A percentile compares a stretch with the other conserved stretches of the same genome.
These are phyloP conservation scores for Talaromyces adpressus DNA, from an alignment of 495 filamentous ascomycete genomes.

Conservation along the genomic window DNA sequence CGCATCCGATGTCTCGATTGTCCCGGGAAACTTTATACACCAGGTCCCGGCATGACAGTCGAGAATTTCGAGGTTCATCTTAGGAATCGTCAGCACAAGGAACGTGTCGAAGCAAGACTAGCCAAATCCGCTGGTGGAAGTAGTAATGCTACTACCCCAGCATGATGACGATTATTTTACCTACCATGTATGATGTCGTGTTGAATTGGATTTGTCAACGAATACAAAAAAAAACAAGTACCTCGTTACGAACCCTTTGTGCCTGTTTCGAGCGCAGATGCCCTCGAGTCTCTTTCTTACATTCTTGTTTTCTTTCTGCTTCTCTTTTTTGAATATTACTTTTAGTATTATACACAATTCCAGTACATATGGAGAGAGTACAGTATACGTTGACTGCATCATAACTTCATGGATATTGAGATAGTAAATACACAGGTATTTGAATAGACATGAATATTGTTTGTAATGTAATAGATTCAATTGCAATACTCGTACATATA, in stretches of 20 bases:
- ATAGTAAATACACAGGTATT: background rate
- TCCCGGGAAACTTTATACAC: slow-evolving; percentile 87
- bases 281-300: background rate
- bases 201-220: background rate
- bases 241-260: background rate
- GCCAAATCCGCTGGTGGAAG: slow-evolving; percentile 11
- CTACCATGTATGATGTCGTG: background rate
- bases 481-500: background rate
- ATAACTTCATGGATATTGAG: background rate
- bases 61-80: slow-evolving; percentile 89
- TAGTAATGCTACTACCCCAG: background rate
- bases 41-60: slow-evolving; percentile 72
- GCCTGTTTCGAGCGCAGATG: background rate
- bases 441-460: background rate
- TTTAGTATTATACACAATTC: slow-evolving; percentile 1
- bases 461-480: background rate
- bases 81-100: slow-evolving; percentile 70
- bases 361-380: slow-evolving; percentile 2
- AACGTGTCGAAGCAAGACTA: slow-evolving; percentile 58
- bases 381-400: background rate
- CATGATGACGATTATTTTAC: background rate
- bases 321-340: background rate
- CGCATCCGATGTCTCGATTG: slow-evolving; percentile 87
- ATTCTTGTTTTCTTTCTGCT: background rate
- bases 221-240: background rate